phyloP scores from a whole-genome alignment of 495 filamentous ascomycete genomes.

The Neurospora intermedia region DNA sequence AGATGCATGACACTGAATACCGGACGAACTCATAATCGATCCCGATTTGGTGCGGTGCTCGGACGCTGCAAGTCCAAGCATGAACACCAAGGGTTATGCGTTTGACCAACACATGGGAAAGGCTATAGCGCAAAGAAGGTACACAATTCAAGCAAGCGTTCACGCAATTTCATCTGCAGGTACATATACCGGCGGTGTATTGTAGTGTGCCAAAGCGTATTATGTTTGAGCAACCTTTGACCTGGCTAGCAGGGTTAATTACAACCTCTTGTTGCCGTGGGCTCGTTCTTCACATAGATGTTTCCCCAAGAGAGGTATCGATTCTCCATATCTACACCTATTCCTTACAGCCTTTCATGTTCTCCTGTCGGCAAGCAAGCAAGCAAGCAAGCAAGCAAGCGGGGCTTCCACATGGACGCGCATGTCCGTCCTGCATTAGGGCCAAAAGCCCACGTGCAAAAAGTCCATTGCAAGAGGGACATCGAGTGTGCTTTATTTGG shows the following conservation, averaged over 20 bases:
- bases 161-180: background rate
- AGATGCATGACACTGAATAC: background rate
- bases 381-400: background rate
- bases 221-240: background rate
- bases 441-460: background rate
- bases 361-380: background rate
- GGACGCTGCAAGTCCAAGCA: background rate
- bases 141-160: background rate
- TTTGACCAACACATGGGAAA: background rate
- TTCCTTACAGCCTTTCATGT: background rate
- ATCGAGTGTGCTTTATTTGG: background rate
- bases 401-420: background rate
- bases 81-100: background rate
- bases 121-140: background rate
- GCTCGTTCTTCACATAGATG: too few relatives aligned
- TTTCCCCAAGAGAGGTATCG: background rate
- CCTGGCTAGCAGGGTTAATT: background rate
- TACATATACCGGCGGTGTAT: background rate
- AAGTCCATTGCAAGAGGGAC: background rate
- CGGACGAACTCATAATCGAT: background rate
- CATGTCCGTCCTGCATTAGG: background rate
- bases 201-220: background rate
- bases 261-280: background rate
- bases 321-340: background rate
- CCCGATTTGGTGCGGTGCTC: background rate